Evolutionary conservation across 306 rosid species (phyloP), one percentile per base, ranked within the genome.

Genomic region (Ormosia semicastrata): DNA sequence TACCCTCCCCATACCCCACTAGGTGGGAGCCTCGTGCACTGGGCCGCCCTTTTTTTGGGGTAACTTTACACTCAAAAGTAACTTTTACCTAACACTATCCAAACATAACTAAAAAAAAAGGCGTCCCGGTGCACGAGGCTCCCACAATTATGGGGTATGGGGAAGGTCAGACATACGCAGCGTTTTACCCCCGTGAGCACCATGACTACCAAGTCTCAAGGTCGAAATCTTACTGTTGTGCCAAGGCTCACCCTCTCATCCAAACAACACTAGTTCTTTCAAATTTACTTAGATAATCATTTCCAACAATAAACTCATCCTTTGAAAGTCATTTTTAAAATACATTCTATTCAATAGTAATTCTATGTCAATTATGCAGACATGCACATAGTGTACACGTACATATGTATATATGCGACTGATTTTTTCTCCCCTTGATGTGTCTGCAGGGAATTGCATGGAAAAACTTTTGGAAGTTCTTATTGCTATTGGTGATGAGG

Each of bases 381-480:
- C 66, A 65, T 56, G 41, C 34, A 53, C 3, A 17, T 72, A 15
- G n/a, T 66, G 50, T 56, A 33, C 52, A 13, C 33, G 7, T 13
- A 11, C 32, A 39, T 30, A 30, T 63, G 52, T 66, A 65, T 41
- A 66, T 79, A 59, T 59, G n/a, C 49, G 62, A 32, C n/a, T 57
- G 12, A 34, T 63, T 58, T 40, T 8, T 46, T 37, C 6, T 49
- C 17, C 36, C 17, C 15, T 40, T 43, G 53, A 65, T 77, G 7
- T 57, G 50, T 67, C 53, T 87, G 67, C 85, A 95, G 99, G 99
- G 99, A 95, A 95, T 84, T 95, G 99, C 90, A 95, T 95, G 99
- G 99, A 95, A 87, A 95, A 95, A 66, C 95, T 95, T 83, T 83
- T 95, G 92, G 99, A 95, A 93, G 98, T 95, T 79, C 98, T 95